Conservation (phyloP, 2,329 filamentous ascomycete species). For the Diaporthe humulicola region DNA sequence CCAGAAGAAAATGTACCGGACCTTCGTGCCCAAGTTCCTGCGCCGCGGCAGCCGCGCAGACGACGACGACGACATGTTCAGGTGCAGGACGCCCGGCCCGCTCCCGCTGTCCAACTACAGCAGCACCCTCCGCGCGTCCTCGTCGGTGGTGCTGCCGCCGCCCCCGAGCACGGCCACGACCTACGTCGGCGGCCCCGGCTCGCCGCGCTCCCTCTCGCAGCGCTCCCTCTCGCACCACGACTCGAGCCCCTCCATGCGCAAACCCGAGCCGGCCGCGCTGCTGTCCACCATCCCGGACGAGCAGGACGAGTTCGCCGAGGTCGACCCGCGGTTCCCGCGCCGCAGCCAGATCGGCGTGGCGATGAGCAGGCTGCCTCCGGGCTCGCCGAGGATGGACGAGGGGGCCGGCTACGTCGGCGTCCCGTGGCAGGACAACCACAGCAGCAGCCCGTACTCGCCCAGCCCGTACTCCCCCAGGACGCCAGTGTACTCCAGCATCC, state of each 20-base stretch:
- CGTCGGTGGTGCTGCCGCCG: background rate
- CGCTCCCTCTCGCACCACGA: conserved; percentile 8
- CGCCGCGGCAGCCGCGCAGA: background rate
- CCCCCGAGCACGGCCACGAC: conserved; percentile 21
- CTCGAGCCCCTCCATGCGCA: conserved; percentile 7
- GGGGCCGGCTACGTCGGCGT: background rate
- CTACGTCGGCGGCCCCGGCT: background rate
- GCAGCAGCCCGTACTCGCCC: background rate
- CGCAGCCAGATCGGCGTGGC: conserved; percentile 34
- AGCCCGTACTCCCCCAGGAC: background rate
- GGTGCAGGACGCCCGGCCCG: background rate
- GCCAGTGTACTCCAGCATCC: background rate
- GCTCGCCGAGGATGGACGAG: background rate
- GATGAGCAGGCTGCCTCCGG: background rate
- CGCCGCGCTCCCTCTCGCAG: background rate
- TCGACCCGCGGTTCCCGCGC: conserved; percentile 20
- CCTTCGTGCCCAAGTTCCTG: conserved; percentile 40
- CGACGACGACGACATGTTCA: conserved; percentile 22
- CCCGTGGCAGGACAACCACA: background rate
- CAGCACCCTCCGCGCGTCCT: conserved; percentile 10
- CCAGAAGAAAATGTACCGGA: conserved; percentile 41
- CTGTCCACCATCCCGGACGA: conserved; percentile 31
- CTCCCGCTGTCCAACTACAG: conserved; percentile 13
- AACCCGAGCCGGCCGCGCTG: background rate
- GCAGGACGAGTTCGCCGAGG: conserved; percentile 8